phyloP scores from a whole-genome alignment of 139 green algal species.

The Chlamydomonas schloesseri region DNA sequence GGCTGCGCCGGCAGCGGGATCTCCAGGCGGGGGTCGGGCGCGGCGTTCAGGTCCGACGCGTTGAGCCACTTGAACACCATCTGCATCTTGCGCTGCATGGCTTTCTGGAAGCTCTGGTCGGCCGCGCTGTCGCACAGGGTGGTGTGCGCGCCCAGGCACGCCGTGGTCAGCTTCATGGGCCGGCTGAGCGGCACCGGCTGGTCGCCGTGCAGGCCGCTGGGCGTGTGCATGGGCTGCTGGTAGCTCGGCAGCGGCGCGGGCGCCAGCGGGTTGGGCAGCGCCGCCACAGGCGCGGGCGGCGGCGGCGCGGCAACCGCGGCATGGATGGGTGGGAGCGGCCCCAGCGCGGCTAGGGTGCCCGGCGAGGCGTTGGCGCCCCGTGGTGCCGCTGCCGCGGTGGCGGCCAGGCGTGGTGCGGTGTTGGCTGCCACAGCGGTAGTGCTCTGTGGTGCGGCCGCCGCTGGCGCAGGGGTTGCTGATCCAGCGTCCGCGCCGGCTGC shows the following conservation, averaged over 20 bases:
- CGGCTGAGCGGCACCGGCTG: slow-evolving; percentile 6
- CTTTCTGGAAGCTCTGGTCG: slow-evolving; percentile 36
- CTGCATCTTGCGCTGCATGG: slow-evolving; percentile 46
- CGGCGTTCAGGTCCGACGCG: slow-evolving; percentile 14
- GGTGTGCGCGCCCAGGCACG: slow-evolving; percentile 38
- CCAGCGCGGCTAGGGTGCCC: too few relatives aligned
- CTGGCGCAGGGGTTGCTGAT: too few relatives aligned
- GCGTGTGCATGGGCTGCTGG: neutral
- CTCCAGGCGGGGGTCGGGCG: slow-evolving; percentile 30
- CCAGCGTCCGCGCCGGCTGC: too few relatives aligned
- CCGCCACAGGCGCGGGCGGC: too few relatives aligned
- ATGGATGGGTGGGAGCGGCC: too few relatives aligned
- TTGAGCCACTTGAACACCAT: slow-evolving; percentile 37
- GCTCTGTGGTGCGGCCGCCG: too few relatives aligned
- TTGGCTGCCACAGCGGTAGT: too few relatives aligned
- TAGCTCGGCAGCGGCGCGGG: neutral
- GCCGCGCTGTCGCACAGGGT: slow-evolving; percentile 29
- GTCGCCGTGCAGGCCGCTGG: neutral
- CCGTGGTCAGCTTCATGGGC: slow-evolving; percentile 32
- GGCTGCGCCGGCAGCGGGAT: neutral
- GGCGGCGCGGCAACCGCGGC: too few relatives aligned
- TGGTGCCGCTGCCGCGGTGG: too few relatives aligned
- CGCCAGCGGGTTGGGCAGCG: neutral
- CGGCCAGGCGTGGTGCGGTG: too few relatives aligned
- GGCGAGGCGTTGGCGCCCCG: too few relatives aligned